Conservation (phyloP, 2,329 filamentous ascomycete species). For the Neofusicoccum laricinum region DNA sequence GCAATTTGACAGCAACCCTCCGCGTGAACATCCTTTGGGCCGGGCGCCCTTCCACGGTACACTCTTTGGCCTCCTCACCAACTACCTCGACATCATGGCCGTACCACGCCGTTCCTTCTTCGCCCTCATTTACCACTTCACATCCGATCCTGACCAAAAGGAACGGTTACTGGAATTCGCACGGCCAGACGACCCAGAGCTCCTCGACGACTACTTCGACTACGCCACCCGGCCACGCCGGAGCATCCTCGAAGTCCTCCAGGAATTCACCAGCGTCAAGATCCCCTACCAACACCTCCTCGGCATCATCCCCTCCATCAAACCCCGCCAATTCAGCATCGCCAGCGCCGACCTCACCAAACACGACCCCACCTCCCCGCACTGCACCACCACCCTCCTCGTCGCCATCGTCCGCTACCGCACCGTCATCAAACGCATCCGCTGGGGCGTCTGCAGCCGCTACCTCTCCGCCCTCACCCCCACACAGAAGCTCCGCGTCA, state of each 20-base stretch:
- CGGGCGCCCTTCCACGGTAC: conserved; percentile 32
- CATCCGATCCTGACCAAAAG: conserved; percentile 67
- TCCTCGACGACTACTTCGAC: conserved; percentile 89
- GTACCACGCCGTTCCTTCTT: conserved; percentile 90
- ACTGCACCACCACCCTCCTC: conserved; percentile 65
- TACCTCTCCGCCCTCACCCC: conserved; percentile 68
- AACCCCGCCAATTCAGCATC: conserved; percentile 92
- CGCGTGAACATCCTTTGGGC: conserved; percentile 36
- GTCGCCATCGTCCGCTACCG: conserved; percentile 89
- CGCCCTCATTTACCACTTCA: conserved; percentile 71
- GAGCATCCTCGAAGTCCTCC: conserved; percentile 86
- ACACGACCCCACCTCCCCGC: conserved; percentile 5
- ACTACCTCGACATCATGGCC: conserved; percentile 84
- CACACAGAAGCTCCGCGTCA: conserved; percentile 55
- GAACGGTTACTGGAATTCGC: conserved; percentile 78
- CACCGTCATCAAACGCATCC: conserved; percentile 78
- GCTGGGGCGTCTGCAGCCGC: conserved; percentile 85
- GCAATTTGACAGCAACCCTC: conserved; percentile 31
- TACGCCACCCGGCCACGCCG: conserved; percentile 89
- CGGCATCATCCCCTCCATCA: conserved; percentile 74
- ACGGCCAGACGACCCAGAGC: conserved; percentile 64
- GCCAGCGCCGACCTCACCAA: conserved; percentile 52
- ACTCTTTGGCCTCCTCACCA: conserved; percentile 62
- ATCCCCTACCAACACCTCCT: conserved; percentile 73
- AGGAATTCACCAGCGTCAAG: conserved; percentile 82